Evolutionary conservation across 2,329 filamentous ascomycete genomes (phyloP).

Genomic region (Pseudofabraea citricarpa): DNA sequence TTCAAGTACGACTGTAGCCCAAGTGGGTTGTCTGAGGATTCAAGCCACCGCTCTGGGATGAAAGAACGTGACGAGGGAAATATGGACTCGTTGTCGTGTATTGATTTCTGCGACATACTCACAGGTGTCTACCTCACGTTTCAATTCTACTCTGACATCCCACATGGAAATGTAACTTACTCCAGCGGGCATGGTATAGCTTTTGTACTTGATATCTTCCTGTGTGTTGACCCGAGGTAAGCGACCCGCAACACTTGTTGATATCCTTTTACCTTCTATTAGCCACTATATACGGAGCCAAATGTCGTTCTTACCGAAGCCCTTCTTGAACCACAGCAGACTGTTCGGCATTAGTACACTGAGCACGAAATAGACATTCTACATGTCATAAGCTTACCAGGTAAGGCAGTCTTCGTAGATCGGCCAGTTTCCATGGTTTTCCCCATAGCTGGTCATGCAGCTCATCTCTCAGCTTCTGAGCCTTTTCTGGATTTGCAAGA

Average conservation of each 20-base stretch:
- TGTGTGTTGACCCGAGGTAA: slow-evolving; percentile 10
- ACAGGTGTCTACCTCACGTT: slow-evolving; percentile 11
- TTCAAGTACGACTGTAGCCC: slow-evolving; percentile 12
- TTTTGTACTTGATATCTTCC: slow-evolving; percentile 9
- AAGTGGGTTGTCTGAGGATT: slow-evolving; percentile 5
- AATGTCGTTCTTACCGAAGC: slow-evolving; percentile 5
- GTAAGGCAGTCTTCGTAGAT: slow-evolving; percentile 17
- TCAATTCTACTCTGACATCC: too few species aligned
- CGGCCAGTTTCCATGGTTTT: too few species aligned
- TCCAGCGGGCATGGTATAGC: slow-evolving; percentile 4
- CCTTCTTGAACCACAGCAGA: slow-evolving; percentile 14
- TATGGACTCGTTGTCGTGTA: slow-evolving; percentile 11
- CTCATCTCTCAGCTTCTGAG: slow-evolving; percentile 14
- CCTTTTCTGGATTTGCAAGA: slow-evolving; percentile 10
- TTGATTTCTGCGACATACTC: slow-evolving; percentile 12
- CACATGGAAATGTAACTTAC: slow-evolving; percentile 1
- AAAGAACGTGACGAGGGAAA: slow-evolving; percentile 12
- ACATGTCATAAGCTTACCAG: slow-evolving; percentile 3
- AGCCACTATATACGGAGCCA: not conserved
- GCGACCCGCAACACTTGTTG: slow-evolving; percentile 8
- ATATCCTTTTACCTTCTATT: not conserved
- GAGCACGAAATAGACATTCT: not conserved
- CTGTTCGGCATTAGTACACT: not conserved
- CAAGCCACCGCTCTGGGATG: slow-evolving; percentile 13
- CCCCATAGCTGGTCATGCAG: slow-evolving; percentile 11